A percentile compares a stretch with the other conserved stretches of the same genome.
These are phyloP conservation scores for Curvularia hawaiiensis DNA, from an alignment of 2,329 filamentous ascomycete species.

Conservation along the genomic window DNA sequence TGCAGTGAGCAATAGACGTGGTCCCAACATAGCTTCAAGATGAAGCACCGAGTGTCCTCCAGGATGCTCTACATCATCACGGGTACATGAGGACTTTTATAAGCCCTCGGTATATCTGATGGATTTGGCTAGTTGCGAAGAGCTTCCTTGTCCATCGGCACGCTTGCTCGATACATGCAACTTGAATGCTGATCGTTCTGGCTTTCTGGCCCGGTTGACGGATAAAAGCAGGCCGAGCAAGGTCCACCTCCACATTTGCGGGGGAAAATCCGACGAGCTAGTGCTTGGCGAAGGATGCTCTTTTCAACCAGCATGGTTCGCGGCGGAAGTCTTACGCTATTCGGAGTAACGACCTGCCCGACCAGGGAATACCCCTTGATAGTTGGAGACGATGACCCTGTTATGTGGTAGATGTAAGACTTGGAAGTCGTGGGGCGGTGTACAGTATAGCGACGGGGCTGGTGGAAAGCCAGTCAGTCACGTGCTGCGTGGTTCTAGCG, in stretches of 20 bases:
- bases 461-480: neutral
- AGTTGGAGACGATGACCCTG: neutral
- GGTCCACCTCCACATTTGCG: slow-evolving; percentile 17
- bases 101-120: slow-evolving; percentile 13
- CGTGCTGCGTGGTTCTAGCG: slow-evolving; percentile 14
- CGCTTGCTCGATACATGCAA: slow-evolving; percentile 22
- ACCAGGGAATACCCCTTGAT: neutral
- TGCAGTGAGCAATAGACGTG: slow-evolving; percentile 24
- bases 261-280: slow-evolving; percentile 13
- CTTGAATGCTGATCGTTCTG: slow-evolving; percentile 21
- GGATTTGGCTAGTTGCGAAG: slow-evolving; percentile 13
- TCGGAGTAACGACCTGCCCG: neutral
- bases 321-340: slow-evolving; percentile 16
- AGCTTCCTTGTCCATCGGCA: slow-evolving; percentile 13
- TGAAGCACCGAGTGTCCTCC: neutral
- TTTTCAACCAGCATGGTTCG: neutral
- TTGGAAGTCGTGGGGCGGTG: neutral
- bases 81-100: slow-evolving; percentile 16
- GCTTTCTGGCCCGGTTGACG: slow-evolving; percentile 24
- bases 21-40: slow-evolving; percentile 26
- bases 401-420: neutral
- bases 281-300: slow-evolving; percentile 12
- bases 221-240: slow-evolving; percentile 30
- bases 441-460: neutral
- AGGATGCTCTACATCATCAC: slow-evolving; percentile 4